Evolutionary conservation across 208 protist genomes (phyloP).

Genomic region (Perkinsela sp.): DNA sequence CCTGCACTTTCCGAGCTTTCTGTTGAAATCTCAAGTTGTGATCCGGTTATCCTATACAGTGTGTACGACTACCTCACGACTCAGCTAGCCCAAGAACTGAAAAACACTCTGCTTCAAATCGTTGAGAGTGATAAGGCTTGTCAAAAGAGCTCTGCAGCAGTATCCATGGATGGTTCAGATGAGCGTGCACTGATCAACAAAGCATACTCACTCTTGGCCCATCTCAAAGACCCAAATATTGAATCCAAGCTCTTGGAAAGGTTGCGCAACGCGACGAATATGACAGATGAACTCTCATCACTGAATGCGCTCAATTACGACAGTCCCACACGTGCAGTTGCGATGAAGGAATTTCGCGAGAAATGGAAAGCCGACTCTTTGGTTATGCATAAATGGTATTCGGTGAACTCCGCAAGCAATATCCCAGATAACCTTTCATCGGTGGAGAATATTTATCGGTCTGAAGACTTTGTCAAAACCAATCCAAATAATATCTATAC

Average conservation of each 20-base stretch:
- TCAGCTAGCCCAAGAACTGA: not conserved
- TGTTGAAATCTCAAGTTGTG: not conserved
- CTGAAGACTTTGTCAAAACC: not conserved
- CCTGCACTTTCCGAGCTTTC: not conserved
- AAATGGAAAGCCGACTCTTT: not conserved
- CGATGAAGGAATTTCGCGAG: not conserved
- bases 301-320: not conserved
- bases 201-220: not conserved
- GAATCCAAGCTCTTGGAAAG: not conserved
- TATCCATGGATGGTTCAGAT: not conserved
- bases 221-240: not conserved
- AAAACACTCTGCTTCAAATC: not conserved
- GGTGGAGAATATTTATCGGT: not conserved
- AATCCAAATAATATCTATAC: constrained; percentile 1
- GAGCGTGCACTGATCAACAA: not conserved
- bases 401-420: not conserved
- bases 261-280: not conserved
- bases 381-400: not conserved
- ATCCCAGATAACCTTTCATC: not conserved
- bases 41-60: not conserved
- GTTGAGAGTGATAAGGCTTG: not conserved
- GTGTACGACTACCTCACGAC: not conserved
- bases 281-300: not conserved
- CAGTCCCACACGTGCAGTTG: not conserved
- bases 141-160: not conserved